Evolutionary conservation across 805 yeast genomes (phyloP), one percentile per base, ranked within the genome.

Genomic region (Cyberlindnera americana): DNA sequence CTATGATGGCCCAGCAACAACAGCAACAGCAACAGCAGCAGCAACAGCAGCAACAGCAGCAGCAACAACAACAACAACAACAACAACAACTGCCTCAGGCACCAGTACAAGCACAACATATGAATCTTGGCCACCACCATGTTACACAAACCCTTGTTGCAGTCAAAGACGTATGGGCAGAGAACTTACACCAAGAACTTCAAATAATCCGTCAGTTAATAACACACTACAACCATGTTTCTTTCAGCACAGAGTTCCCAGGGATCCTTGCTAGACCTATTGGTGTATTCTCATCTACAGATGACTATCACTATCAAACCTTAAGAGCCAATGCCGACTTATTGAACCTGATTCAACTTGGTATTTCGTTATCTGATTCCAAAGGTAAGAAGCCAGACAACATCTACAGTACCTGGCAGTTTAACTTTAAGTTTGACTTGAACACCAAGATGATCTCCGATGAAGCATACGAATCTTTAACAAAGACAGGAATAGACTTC

Each of bases 191-290:
- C 49, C 70, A 72, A 40, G 93, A 83, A 54, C 78, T 83, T 61
- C 73, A 71, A 43, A 62, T 73, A 11, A 74, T 84, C 36, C 70
- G 89, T 46, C 71, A 73, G 37, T 67, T 83, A 22, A 68, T 80
- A 29, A 74, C 69, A 38, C 73, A 73, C 43, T 80, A 73, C 52
- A 74, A 78, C 40, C 68, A 71, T 49, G 74, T 83, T 19, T 74
- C 86, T 3, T 75, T 89, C 43, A 90, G 89, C 52, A 89, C 95
- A 33, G 98, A 93, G 61, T 89, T 93, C 57, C 96, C 96, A 0
- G 99, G 99, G 0, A 86, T 95, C 17, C 83, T 91, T 19, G 96
- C 96, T 3, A 76, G 99, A 53, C 99, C 99, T 13, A 85, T 93
- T 44, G 99, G 99, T 15, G 78, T 86, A 15, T 93, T 93, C 64